Evolutionary conservation across 768 basidiomycete species (phyloP).

Genomic region (Lentinula boryana): DNA sequence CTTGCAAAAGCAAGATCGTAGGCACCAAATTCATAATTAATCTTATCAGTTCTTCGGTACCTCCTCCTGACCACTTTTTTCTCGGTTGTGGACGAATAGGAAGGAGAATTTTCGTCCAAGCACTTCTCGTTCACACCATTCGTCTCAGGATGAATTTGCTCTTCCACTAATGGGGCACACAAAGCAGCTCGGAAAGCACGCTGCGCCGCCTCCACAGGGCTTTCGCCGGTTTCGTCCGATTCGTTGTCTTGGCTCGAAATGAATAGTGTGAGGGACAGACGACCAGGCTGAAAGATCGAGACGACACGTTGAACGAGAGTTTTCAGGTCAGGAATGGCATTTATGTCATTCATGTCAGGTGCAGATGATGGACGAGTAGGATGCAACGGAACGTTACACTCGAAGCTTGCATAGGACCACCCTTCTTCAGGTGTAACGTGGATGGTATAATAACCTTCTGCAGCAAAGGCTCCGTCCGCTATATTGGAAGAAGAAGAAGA

Average conservation of each 20-base stretch:
- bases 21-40: constrained; percentile 95
- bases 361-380: constrained; percentile 24
- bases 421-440: constrained; percentile 98
- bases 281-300: constrained; percentile 85
- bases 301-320: constrained; percentile 86
- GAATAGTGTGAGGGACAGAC: constrained; percentile 85
- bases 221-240: constrained; percentile 33
- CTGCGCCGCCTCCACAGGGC: constrained; percentile 66
- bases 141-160: neutral
- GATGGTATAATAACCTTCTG: constrained; percentile 94
- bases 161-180: constrained; percentile 18
- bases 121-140: constrained; percentile 4
- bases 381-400: constrained; percentile 87
- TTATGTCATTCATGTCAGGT: constrained; percentile 18
- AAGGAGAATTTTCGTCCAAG: constrained; percentile 7
- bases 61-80: constrained; percentile 9
- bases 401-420: constrained; percentile 98
- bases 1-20: constrained; percentile 89
- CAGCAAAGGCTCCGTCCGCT: constrained; percentile 11
- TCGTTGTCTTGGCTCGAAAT: constrained; percentile 65
- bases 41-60: constrained; percentile 90
- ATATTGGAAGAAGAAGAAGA: constrained; percentile 10
- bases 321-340: constrained; percentile 63
- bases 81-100: neutral
- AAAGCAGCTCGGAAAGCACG: constrained; percentile 66